Evolutionary conservation across 331 rosid species (phyloP).

Genomic region (Acacia concinna): DNA sequence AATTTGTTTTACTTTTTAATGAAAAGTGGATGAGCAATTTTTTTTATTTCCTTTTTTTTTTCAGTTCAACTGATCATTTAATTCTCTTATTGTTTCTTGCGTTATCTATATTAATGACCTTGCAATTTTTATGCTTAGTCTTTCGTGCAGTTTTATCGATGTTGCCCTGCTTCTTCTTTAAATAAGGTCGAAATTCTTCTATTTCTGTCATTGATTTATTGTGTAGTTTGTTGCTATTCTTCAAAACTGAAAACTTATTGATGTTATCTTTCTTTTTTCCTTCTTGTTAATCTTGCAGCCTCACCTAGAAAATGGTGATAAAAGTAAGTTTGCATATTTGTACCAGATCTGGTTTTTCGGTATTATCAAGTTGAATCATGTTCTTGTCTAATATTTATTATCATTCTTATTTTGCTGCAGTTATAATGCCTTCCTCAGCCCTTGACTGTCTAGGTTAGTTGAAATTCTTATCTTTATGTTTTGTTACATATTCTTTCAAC

Average conservation of each 20-base stretch:
- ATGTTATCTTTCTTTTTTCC: background rate
- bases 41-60: background rate
- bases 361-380: background rate
- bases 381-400: background rate
- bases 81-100: conserved; percentile 4
- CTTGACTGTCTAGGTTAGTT: conserved; percentile 93
- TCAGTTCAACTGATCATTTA: background rate
- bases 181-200: background rate
- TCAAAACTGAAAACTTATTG: background rate
- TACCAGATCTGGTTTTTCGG: background rate
- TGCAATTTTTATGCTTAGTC: background rate
- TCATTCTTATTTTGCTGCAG: conserved; percentile 44
- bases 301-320: conserved; percentile 69
- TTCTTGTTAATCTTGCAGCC: conserved; percentile 45
- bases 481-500: background rate
- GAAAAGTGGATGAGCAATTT: background rate
- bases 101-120: background rate
- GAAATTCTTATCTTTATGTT: background rate
- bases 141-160: background rate
- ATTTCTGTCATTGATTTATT: background rate
- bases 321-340: conserved; percentile 50
- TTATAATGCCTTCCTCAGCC: conserved; percentile 99
- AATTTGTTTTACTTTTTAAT: background rate
- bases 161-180: conserved; percentile 8
- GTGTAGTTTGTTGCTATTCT: background rate